Conservation (phyloP, 176 grass and related monocot genomes). For the Saccharum officinarum region DNA sequence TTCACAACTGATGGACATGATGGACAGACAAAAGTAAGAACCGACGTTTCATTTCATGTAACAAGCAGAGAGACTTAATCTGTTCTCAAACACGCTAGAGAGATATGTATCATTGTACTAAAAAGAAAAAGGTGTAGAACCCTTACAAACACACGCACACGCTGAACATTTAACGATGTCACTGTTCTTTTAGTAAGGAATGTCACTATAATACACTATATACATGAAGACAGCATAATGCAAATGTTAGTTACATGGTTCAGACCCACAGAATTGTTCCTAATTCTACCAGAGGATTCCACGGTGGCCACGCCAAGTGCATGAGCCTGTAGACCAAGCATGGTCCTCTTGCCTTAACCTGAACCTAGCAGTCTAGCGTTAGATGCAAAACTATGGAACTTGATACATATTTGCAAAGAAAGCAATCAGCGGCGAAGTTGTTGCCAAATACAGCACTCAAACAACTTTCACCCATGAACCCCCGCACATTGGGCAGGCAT, state of each 20-base stretch:
- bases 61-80: neutral
- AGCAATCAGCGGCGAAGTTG: neutral
- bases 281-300: slow-evolving; percentile 15
- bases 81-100: no score
- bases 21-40: neutral
- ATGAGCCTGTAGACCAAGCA: slow-evolving; percentile 25
- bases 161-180: neutral
- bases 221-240: neutral
- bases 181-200: neutral
- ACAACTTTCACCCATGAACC: slow-evolving; percentile 97
- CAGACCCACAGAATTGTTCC: neutral
- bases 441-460: slow-evolving; percentile 32
- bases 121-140: neutral
- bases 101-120: neutral
- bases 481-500: slow-evolving; percentile 95
- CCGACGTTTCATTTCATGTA: neutral
- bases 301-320: slow-evolving; percentile 18
- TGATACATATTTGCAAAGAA: neutral
- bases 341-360: neutral
- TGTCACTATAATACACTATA: slow-evolving; percentile 11
- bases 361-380: neutral
- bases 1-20: neutral
- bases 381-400: neutral
- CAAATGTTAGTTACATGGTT: neutral
- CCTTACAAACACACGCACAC: no score